Base-by-base conservation (phyloP, 768 basidiomycete genomes). In the Kwoniella dejecticola region DNA sequence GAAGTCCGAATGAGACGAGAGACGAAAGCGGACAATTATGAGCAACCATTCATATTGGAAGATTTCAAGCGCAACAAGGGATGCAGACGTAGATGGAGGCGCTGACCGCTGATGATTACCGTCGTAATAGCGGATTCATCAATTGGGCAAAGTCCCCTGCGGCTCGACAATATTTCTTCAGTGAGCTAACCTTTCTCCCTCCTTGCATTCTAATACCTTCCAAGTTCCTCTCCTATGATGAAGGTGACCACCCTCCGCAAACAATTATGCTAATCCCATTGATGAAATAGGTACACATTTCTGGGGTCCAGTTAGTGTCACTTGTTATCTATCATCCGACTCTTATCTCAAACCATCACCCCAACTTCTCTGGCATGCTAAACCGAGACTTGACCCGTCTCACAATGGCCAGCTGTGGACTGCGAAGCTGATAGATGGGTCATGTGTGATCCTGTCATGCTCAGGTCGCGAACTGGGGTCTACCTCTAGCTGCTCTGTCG, bases 381-480 rank as follows among this genome's bases (percentile, higher is more conserved):
- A n/a, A n/a, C n/a, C n/a, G n/a, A n/a, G n/a, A n/a, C n/a, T n/a
- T n/a, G n/a, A n/a, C n/a, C n/a, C n/a, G n/a, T n/a, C n/a, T n/a
- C n/a, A n/a, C n/a, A n/a, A n/a, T n/a, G n/a, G n/a, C n/a, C n/a
- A n/a, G n/a, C n/a, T n/a, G n/a, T n/a, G n/a, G n/a, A n/a, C n/a
- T n/a, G n/a, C n/a, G n/a, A n/a, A n/a, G n/a, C n/a, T n/a, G n/a
- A n/a, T n/a, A n/a, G n/a, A n/a, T n/a, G n/a, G n/a, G 8, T 45
- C 10, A 19, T 27, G 7, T 29, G 19, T 17, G 33, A 7, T 36
- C 15, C 33, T 47, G 41, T 49, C 50, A 41, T 19, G n/a, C 23
- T 1, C 44, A 95, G 94, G 88, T 93, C 63, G 95, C 95, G 63
- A 99, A 99, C 83, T 99, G 95, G 90, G 95, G 95, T 72, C 85